Base-by-base conservation (phyloP, 1,139 yeast genomes). In the Lodderomyces orthopsilosis region DNA sequence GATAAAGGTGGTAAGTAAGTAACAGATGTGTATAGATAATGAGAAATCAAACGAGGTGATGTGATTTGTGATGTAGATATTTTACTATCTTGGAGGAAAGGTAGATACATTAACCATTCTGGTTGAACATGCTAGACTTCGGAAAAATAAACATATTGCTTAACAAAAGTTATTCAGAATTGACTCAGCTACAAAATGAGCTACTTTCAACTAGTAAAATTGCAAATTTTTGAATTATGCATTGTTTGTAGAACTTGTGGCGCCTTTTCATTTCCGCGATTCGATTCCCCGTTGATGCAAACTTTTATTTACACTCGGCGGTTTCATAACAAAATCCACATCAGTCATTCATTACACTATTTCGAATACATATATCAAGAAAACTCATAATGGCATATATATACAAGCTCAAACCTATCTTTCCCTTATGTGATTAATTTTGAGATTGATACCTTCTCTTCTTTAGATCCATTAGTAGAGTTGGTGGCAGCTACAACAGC, bases 361-460 rank as follows among this genome's bases (percentile, higher is more conserved):
- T n/a, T n/a, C n/a, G n/a, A n/a, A n/a, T n/a, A n/a, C n/a, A n/a
- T n/a, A n/a, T n/a, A n/a, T n/a, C n/a, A n/a, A n/a, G n/a, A n/a
- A n/a, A n/a, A n/a, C n/a, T n/a, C n/a, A n/a, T n/a, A n/a, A n/a
- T n/a, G n/a, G n/a, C n/a, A n/a, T n/a, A n/a, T n/a, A n/a, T n/a
- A n/a, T n/a, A n/a, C n/a, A n/a, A n/a, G n/a, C n/a, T n/a, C n/a
- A n/a, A n/a, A n/a, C 23, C 23, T 21, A 5, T 21, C 23, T 24
- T n/a, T 15, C 19, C 18, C 36, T 34, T 26, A 46, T 6, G 51
- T 37, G 22, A 49, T 41, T 28, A 49, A 43, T 19, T 49, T 50
- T 7, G 51, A 47, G 6, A 50, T 50, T 10, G 53, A 42, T 4
- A 50, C 53, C 43, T 50, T 50, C 35, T 49, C 52, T 18, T 49